These are phyloP conservation scores for Kandelia obovata DNA, from an alignment of 345 rosid genomes.

Conservation along the genomic window DNA sequence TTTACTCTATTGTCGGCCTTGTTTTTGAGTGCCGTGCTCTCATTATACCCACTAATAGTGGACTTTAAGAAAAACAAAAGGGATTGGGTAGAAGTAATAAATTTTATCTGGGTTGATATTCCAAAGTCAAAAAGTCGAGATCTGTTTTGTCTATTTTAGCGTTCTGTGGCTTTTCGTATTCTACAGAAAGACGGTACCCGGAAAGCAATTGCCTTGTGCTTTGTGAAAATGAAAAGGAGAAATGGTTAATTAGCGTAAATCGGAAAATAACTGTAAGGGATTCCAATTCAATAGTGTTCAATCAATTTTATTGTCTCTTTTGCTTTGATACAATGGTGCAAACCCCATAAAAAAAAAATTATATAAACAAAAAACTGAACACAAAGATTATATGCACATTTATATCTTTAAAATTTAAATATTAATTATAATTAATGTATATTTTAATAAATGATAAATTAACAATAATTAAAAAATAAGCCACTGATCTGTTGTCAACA, in stretches of 20 bases:
- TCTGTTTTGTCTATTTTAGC: background rate
- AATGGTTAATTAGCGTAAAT: background rate
- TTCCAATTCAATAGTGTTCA: slow-evolving; percentile 9
- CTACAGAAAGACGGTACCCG: background rate
- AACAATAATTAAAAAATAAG: too few relatives aligned
- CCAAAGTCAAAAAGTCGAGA: slow-evolving; percentile 17
- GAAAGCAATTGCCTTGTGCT: too few relatives aligned
- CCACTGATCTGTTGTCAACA: background rate
- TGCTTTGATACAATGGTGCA: slow-evolving; percentile 2
- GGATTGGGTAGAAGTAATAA: slow-evolving; percentile 10
- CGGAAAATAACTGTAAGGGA: too few relatives aligned
- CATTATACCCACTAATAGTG: slow-evolving; percentile 26
- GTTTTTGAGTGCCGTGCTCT: background rate
- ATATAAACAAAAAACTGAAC: too few relatives aligned
- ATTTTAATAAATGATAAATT: too few relatives aligned
- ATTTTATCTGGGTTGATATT: background rate
- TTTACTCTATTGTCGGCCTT: background rate
- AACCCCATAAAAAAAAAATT: background rate
- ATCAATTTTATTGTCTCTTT: slow-evolving; percentile 8
- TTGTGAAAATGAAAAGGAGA: too few relatives aligned
- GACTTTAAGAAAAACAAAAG: slow-evolving; percentile 24
- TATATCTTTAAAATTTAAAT: too few relatives aligned
- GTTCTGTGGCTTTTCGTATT: background rate
- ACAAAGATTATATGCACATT: too few relatives aligned
- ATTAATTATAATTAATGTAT: too few relatives aligned